Conservation (phyloP, 202 grass and related monocot genomes). For the Zoysia matrella region DNA sequence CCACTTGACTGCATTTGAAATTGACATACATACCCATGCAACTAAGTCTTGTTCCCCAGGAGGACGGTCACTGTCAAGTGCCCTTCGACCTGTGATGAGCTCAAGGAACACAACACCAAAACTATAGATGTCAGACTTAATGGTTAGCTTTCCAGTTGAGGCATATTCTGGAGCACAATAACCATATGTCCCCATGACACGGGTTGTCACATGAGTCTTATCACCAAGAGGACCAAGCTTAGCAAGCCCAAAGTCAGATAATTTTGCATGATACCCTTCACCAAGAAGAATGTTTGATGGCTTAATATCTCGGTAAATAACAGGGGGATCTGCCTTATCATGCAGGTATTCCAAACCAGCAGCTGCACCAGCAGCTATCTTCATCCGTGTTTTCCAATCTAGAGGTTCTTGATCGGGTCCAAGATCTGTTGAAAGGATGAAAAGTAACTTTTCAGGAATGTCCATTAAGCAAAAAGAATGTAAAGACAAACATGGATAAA, state of each 20-base stretch:
- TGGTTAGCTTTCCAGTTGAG: conserved; percentile 46
- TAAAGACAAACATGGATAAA: conserved; percentile 3
- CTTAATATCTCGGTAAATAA: conserved; percentile 86
- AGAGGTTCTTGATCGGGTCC: conserved; percentile 35
- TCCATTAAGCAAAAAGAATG: conserved; percentile 3
- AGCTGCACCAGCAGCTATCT: conserved; percentile 54
- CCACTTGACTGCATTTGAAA: conserved; percentile 31
- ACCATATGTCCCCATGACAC: conserved; percentile 75
- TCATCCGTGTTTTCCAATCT: too few relatives aligned
- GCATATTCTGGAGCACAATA: too few relatives aligned
- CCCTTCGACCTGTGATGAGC: conserved; percentile 73
- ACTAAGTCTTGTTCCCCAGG: too few relatives aligned
- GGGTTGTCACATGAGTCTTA: conserved; percentile 85
- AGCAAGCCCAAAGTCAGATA: conserved; percentile 84
- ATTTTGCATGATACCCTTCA: conserved; percentile 74
- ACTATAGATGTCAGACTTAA: conserved; percentile 89
- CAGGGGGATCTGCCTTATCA: conserved; percentile 61
- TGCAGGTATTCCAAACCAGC: conserved; percentile 82
- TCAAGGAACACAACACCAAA: conserved; percentile 91
- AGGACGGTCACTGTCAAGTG: conserved; percentile 60
- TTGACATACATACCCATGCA: conserved; percentile 69
- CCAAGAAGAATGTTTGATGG: conserved; percentile 83
- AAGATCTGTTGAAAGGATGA: conserved; percentile 56
- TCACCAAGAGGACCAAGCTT: conserved; percentile 79
- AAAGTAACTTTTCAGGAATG: conserved; percentile 1